phyloP scores from a whole-genome alignment of 805 yeast genomes.

The Candida ovalis region DNA sequence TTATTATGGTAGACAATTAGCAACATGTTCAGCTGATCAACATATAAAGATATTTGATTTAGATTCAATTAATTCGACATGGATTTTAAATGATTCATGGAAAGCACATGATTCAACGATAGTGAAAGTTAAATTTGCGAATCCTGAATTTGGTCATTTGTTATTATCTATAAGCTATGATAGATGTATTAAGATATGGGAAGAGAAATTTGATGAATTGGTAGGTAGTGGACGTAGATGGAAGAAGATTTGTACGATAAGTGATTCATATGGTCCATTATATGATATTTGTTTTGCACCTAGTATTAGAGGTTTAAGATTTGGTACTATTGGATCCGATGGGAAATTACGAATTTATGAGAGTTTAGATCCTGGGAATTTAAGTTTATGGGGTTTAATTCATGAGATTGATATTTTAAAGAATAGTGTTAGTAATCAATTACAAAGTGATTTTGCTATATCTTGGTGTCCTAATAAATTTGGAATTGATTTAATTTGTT shows the following conservation, averaged over 20 bases:
- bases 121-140: conserved; percentile 84
- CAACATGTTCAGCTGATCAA: conserved; percentile 94
- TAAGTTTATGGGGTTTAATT: conserved; percentile 75
- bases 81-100: conserved; percentile 89
- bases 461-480: conserved; percentile 91
- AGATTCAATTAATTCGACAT: conserved; percentile 59
- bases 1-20: conserved; percentile 87
- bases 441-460: conserved; percentile 81
- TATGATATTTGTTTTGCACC: conserved; percentile 92
- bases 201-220: conserved; percentile 76
- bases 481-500: conserved; percentile 74
- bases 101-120: conserved; percentile 91
- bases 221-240: conserved; percentile 81
- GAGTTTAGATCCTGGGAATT: conserved; percentile 84
- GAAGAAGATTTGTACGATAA: conserved; percentile 68
- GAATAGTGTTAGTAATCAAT: conserved; percentile 71
- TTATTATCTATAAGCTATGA: conserved; percentile 89
- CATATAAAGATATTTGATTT: conserved; percentile 85
- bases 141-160: conserved; percentile 88
- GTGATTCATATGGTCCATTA: conserved; percentile 85
- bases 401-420: conserved; percentile 65
- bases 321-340: conserved; percentile 88
- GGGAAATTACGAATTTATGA: conserved; percentile 84
- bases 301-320: conserved; percentile 69
- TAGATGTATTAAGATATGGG: conserved; percentile 86